phyloP scores from a whole-genome alignment of 441 rosid genomes.

The Breynia disticha region DNA sequence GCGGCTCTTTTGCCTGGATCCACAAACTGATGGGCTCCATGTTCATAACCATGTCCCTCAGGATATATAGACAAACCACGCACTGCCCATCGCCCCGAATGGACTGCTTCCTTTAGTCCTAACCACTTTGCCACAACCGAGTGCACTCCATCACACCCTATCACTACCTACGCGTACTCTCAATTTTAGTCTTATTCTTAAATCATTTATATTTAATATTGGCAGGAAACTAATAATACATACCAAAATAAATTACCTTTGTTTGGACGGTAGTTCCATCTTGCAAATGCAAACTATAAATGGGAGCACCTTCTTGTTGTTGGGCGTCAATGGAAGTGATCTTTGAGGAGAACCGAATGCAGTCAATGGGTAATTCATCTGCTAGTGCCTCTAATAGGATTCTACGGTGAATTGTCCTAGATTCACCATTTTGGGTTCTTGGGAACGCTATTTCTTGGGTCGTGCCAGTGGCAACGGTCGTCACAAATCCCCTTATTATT shows the following conservation, averaged over 20 bases:
- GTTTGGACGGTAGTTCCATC: slow-evolving; percentile 37
- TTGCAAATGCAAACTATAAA: slow-evolving; percentile 17
- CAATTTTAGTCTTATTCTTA: too few species aligned
- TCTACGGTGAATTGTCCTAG: slow-evolving; percentile 25
- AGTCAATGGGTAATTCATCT: slow-evolving; percentile 23
- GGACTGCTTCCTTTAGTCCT: slow-evolving; percentile 21
- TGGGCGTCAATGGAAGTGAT: slow-evolving; percentile 21
- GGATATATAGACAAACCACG: slow-evolving; percentile 30
- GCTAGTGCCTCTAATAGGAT: slow-evolving; percentile 29
- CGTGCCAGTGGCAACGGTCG: not conserved
- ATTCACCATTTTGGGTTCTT: not conserved
- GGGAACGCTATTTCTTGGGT: not conserved
- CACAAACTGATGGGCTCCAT: slow-evolving; percentile 13
- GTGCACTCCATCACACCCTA: slow-evolving; percentile 47
- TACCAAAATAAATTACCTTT: slow-evolving; percentile 19
- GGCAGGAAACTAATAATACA: too few species aligned
- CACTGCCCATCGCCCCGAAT: slow-evolving; percentile 28
- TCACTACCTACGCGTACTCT: slow-evolving; percentile 19
- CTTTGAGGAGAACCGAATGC: slow-evolving; percentile 31
- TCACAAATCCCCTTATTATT: slow-evolving; percentile 1
- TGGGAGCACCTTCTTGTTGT: slow-evolving; percentile 9
- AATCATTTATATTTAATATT: not conserved
- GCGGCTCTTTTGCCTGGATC: slow-evolving; percentile 27
- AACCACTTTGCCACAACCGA: slow-evolving; percentile 30
- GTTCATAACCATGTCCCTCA: slow-evolving; percentile 23